Evolutionary conservation across 1,284 basidiomycete species (phyloP).

Genomic region (Trichosporon sp.): DNA sequence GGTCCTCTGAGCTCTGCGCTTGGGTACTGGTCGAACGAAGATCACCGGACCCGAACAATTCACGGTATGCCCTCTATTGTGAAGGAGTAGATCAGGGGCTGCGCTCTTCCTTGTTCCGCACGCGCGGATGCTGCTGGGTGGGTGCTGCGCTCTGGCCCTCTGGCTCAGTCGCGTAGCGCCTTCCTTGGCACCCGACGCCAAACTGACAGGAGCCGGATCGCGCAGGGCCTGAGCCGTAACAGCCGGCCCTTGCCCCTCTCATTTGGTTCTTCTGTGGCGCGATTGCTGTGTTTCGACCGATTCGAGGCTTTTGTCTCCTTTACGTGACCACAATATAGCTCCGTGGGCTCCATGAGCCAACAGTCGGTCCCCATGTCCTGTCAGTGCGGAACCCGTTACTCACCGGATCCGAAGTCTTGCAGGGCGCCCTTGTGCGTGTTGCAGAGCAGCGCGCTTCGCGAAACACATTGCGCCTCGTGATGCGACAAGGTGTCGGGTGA

Average conservation of each 20-base stretch:
- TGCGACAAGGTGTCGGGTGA: not conserved
- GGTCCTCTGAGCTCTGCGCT: too few relatives aligned
- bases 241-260: not conserved
- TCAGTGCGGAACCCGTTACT: not conserved
- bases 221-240: not conserved
- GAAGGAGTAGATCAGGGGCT: not conserved
- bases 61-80: not conserved
- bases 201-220: not conserved
- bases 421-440: too few relatives aligned
- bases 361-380: not conserved
- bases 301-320: not conserved
- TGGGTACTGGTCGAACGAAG: not conserved
- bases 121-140: too few relatives aligned
- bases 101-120: not conserved
- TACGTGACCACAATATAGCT: not conserved
- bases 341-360: not conserved
- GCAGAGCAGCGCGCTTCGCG: too few relatives aligned
- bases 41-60: not conserved
- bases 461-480: too few relatives aligned
- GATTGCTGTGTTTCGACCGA: not conserved
- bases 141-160: conserved; percentile 9
- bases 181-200: not conserved
- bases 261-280: not conserved
- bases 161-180: not conserved
- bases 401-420: not conserved